phyloP scores from a whole-genome alignment of 2,329 filamentous ascomycete species.

The Xylaria hypoxylon region DNA sequence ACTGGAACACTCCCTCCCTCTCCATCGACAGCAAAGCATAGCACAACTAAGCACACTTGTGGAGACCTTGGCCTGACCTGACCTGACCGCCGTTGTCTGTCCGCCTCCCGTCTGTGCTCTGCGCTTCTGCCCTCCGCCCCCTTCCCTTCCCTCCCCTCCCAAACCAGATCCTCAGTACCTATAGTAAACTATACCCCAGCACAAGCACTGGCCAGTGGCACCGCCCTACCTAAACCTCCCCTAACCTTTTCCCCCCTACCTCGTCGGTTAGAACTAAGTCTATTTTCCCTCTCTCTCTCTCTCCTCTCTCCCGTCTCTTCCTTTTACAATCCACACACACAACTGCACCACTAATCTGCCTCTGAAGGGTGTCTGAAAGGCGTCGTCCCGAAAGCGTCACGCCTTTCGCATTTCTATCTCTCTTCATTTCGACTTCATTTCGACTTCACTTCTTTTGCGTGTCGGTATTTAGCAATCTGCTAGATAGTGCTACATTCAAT shows the following conservation, averaged over 20 bases:
- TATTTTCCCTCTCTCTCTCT: slow-evolving; percentile 38
- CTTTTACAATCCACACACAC: slow-evolving; percentile 38
- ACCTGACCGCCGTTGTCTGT: slow-evolving; percentile 34
- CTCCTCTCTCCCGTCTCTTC: slow-evolving; percentile 39
- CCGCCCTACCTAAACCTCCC: slow-evolving; percentile 10
- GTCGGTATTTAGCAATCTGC: slow-evolving; percentile 2
- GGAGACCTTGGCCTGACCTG: slow-evolving; percentile 25
- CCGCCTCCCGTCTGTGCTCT: slow-evolving; percentile 15
- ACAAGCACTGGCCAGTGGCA: slow-evolving; percentile 14
- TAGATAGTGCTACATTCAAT: slow-evolving; percentile 22
- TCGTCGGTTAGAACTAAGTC: slow-evolving; percentile 33
- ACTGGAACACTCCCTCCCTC: background rate
- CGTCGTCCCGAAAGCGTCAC: slow-evolving; percentile 38
- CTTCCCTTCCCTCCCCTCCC: background rate
- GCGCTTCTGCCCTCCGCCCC: background rate
- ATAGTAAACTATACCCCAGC: background rate
- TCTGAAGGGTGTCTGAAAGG: slow-evolving; percentile 30
- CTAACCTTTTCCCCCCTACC: slow-evolving; percentile 1
- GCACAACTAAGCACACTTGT: slow-evolving; percentile 20
- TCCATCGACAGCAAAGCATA: slow-evolving; percentile 28
- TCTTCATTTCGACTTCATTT: background rate
- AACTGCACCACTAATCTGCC: slow-evolving; percentile 34
- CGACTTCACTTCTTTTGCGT: background rate
- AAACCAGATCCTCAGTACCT: background rate
- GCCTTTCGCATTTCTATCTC: slow-evolving; percentile 30